Evolutionary conservation across 106 monocot genomes (phyloP).

Genomic region (Dioscorea alata): DNA sequence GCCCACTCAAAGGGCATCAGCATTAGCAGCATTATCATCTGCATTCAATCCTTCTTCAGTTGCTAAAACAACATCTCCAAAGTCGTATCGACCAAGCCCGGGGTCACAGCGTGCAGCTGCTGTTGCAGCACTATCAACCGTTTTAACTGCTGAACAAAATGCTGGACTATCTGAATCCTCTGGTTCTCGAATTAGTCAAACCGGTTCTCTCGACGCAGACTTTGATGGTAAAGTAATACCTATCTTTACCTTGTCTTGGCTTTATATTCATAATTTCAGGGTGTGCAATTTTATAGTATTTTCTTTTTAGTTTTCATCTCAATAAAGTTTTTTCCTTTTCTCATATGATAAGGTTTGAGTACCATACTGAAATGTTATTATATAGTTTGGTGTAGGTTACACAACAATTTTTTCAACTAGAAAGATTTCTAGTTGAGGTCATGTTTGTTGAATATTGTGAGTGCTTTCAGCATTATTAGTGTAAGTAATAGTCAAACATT

Average conservation of each 20-base stretch:
- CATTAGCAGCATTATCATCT: constrained; percentile 63
- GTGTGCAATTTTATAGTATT: too few species aligned
- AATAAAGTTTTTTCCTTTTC: too few species aligned
- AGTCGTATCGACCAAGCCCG: constrained; percentile 32
- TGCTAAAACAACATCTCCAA: constrained; percentile 25
- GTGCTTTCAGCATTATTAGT: too few species aligned
- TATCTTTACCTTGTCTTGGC: background rate
- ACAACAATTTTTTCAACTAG: too few species aligned
- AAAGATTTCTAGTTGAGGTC: too few species aligned
- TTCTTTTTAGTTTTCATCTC: too few species aligned
- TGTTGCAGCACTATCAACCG: constrained; percentile 76
- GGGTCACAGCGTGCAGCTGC: constrained; percentile 94
- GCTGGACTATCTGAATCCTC: constrained; percentile 32
- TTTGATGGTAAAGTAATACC: constrained; percentile 27
- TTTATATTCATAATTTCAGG: too few species aligned
- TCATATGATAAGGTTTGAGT: too few species aligned
- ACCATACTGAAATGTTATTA: too few species aligned
- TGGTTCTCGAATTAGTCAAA: constrained; percentile 33
- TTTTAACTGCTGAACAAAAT: constrained; percentile 75
- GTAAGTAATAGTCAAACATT: too few species aligned
- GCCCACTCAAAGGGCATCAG: constrained; percentile 63
- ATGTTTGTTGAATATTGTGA: too few species aligned
- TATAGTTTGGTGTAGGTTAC: too few species aligned
- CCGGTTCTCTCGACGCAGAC: constrained; percentile 39
- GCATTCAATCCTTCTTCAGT: constrained; percentile 70